Base-by-base conservation (phyloP, 2,329 filamentous ascomycete genomes). In the Sphaerulina populicola region DNA sequence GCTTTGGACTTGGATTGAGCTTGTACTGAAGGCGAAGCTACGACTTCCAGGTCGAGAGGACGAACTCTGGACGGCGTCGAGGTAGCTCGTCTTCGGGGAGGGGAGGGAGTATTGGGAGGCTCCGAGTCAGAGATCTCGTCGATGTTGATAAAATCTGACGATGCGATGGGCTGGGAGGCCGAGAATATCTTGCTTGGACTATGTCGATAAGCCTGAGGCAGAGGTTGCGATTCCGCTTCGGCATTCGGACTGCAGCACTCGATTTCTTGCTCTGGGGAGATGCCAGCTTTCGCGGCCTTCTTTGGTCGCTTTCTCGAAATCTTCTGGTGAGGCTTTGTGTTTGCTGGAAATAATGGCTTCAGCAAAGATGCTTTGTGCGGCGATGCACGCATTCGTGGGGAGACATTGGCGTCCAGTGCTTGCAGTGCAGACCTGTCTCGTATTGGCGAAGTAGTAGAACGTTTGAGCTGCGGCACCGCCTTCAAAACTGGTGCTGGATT, bases 91-190 rank as follows among this genome's bases (percentile, higher is more conserved):
- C 62, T 56, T 10, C 65, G 57, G 12, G 64, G 62, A 7, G 67
- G 66, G 2, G 65, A 64, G 3, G 63, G 61, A 6, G 66, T 66
- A 6, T 53, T 46, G 4, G 60, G 57, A 2, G 56, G 47, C 6
- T 68, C 66, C 5, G 60, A 52, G 52, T 68, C 67, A 3, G 62
- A 65, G 37, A 68, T 68, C 23, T 65, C 62, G 50, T 66, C 64
- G 11, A 66, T 65, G 39, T 62, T 55, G 8, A 56, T 47, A 50
- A 57, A 64, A 9, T 56, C 54, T 7, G 54, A 45, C 4, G 42
- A 42, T 14, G 29, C 15, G 6, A 48, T 44, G 6, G 59, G 58
- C 33, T 61, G 61, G 2, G 58, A 60, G 9, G 56, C 53, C 6
- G 60, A 54, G 2, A 45, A 31, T 5, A 31, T 31, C 35, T 47